Conservation (phyloP, 1,284 basidiomycete genomes). For the Exobasidium rhododendri region DNA sequence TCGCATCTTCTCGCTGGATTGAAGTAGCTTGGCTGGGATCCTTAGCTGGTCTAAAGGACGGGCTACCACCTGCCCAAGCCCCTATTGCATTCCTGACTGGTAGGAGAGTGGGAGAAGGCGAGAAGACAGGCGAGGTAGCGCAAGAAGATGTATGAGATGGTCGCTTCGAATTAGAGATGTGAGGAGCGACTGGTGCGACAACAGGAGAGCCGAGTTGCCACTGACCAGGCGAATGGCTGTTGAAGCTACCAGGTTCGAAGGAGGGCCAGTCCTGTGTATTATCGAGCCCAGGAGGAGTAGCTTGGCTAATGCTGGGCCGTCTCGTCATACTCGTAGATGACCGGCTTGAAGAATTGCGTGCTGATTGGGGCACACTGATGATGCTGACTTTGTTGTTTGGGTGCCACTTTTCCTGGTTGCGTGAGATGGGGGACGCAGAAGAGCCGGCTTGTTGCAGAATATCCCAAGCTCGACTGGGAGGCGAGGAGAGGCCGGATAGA, state of each 20-base stretch:
- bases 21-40: no score
- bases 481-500: conserved; percentile 20
- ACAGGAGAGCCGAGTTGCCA: conserved; percentile 3
- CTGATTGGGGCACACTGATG: conserved; percentile 33
- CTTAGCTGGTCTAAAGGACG: background rate
- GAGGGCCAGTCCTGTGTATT: conserved; percentile 3
- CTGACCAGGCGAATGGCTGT: background rate
- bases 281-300: background rate
- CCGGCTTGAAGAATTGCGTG: conserved; percentile 22
- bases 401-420: conserved; percentile 21
- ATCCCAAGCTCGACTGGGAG: conserved; percentile 44
- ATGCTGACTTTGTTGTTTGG: conserved; percentile 42
- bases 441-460: conserved; percentile 35
- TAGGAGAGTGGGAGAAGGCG: background rate
- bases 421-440: conserved; percentile 12
- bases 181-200: background rate
- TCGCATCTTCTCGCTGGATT: no score
- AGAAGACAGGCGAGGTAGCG: background rate
- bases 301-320: background rate
- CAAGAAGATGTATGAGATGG: background rate
- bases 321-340: conserved; percentile 3
- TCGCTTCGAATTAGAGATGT: background rate
- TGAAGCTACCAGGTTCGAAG: background rate
- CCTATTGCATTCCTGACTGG: background rate
- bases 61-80: conserved; percentile 9